A percentile compares a stretch with the other conserved stretches of the same genome.
These are phyloP conservation scores for Ecytonucleospora hepatopenaei DNA, from an alignment of 371 early-diverging fungal species.

Conservation along the genomic window DNA sequence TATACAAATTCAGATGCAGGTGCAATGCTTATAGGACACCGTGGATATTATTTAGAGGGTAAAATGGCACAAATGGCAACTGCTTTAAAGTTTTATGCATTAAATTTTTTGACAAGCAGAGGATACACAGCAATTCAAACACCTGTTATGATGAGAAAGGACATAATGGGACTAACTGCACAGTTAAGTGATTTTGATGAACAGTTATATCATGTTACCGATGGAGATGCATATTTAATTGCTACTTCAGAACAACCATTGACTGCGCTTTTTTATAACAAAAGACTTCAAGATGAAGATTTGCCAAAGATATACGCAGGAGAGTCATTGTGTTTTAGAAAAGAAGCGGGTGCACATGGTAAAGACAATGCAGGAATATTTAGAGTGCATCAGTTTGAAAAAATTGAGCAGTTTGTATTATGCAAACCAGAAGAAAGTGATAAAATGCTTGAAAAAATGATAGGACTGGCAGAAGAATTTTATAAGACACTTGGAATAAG, in stretches of 20 bases:
- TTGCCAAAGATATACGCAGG: conserved; percentile 67
- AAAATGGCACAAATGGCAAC: conserved; percentile 84
- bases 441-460: conserved; percentile 93
- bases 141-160: conserved; percentile 92
- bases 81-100: conserved; percentile 86
- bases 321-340: conserved; percentile 96
- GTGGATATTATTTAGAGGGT: conserved; percentile 88
- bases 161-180: conserved; percentile 91
- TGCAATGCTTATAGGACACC: conserved; percentile 88
- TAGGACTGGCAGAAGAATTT: conserved; percentile 77
- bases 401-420: conserved; percentile 95
- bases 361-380: conserved; percentile 97
- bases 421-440: conserved; percentile 86
- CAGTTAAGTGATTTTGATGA: conserved; percentile 96
- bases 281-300: conserved; percentile 60
- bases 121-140: conserved; percentile 89
- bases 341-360: conserved; percentile 98
- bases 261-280: conserved; percentile 80
- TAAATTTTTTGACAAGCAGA: conserved; percentile 72
- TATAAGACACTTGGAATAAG: conserved; percentile 75
- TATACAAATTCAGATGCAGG: conserved; percentile 81
- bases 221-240: conserved; percentile 84
- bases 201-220: conserved; percentile 84
- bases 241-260: conserved; percentile 99
- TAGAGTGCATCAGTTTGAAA: conserved; percentile 99